Base-by-base conservation (phyloP, 129 eudicot genomes). In the Pseudognaphalium luteoalbum region DNA sequence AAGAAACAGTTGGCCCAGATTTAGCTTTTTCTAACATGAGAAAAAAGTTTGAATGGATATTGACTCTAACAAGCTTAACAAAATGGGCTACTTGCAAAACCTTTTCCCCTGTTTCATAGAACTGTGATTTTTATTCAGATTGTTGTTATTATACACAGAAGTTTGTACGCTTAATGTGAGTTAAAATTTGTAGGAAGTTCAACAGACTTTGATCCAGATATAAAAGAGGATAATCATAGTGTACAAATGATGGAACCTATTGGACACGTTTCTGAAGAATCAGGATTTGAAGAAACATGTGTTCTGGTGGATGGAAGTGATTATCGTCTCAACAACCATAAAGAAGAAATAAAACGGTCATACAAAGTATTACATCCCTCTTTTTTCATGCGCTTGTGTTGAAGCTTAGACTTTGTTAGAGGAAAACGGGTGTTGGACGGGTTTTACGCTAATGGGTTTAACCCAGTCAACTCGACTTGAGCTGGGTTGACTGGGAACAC, bases 281-380 rank as follows among this genome's bases (percentile, higher is more conserved):
- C 82, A 7, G 76, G 62, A 16, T 76, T 93, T 67, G 91, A 81
- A 60, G 91, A 90, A 78, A 75, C 88, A 5, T 93, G 98, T 74
- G 89, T 90, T 69, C 65, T 90, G 63, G 91, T 93, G 72, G 88
- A 80, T 4, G 82, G 81, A 52, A 80, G 70, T 47, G 86, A 82
- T 76, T 71, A 69, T 72, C 62, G 68, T 85, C 65, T 67, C 37
- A 30, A 78, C 42, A 81, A 34, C 66, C 79, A 35, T 77, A 74
- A 29, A 54, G 61, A 75, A 84, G 80, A 66, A 82, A 77, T n/a
- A 78, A 81, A 42, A 58, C 64, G 64, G 76, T 93, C 98, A 5
- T 88, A 88, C 84, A 90, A 93, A 95, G 98, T 93, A 78, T 14
- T 42, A 33, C 15, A 41, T 14, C 28, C 62, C 62, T 30, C 64